A percentile compares a stretch with the other conserved stretches of the same genome.
phyloP scores from a whole-genome alignment of 1,139 yeast genomes.

The Pichia sp. region DNA sequence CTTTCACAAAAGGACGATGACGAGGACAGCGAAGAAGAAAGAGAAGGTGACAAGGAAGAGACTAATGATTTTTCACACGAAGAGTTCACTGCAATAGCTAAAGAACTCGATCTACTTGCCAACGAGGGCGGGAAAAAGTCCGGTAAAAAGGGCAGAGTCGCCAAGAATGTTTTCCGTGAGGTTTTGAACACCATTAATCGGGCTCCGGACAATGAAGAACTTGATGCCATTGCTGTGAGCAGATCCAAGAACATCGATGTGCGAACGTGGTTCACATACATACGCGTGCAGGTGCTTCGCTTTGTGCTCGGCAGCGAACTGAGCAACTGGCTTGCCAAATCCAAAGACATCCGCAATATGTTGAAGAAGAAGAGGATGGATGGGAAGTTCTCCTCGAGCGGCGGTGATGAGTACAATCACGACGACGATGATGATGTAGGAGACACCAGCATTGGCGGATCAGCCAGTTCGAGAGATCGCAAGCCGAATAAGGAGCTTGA shows the following conservation, averaged over 20 bases:
- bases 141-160: slow-evolving; percentile 59
- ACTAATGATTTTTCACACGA: slow-evolving; percentile 31
- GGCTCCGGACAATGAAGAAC: slow-evolving; percentile 32
- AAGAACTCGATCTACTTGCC: slow-evolving; percentile 43
- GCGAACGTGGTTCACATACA: slow-evolving; percentile 61
- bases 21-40: not conserved
- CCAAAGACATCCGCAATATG: slow-evolving; percentile 16
- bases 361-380: slow-evolving; percentile 9
- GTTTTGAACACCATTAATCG: slow-evolving; percentile 46
- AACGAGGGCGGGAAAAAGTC: slow-evolving; percentile 52
- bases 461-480: not conserved
- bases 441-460: not conserved
- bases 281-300: slow-evolving; percentile 57
- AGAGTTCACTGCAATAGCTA: slow-evolving; percentile 40
- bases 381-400: not conserved
- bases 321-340: slow-evolving; percentile 43
- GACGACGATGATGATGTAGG: slow-evolving; percentile 10
- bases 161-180: slow-evolving; percentile 61
- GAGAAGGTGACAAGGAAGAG: not conserved
- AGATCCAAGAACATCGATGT: slow-evolving; percentile 56
- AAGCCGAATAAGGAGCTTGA: slow-evolving; percentile 5
- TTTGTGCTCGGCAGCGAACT: slow-evolving; percentile 73
- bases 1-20: slow-evolving; percentile 34
- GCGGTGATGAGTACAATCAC: slow-evolving; percentile 1
- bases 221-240: slow-evolving; percentile 36